These are phyloP conservation scores for Hypoxylon fragiforme DNA, from an alignment of 495 filamentous ascomycete species.

Conservation along the genomic window DNA sequence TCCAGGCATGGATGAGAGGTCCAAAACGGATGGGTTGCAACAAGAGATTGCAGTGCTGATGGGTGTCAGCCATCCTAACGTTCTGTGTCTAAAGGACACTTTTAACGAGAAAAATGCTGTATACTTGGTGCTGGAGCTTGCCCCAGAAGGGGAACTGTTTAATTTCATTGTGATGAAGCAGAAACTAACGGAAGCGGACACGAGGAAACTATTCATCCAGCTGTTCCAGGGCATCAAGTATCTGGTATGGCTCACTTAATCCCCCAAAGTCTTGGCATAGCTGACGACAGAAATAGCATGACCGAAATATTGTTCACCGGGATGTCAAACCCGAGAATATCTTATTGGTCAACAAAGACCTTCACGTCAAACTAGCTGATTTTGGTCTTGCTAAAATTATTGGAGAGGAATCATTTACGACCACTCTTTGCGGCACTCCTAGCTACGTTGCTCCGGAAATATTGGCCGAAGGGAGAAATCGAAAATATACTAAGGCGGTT, in stretches of 20 bases:
- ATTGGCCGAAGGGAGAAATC: conserved; percentile 71
- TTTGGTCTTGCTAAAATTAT: conserved; percentile 99
- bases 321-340: conserved; percentile 99
- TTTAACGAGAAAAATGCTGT: conserved; percentile 91
- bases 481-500: conserved; percentile 92
- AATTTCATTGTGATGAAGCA: conserved; percentile 87
- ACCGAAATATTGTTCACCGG: conserved; percentile 94
- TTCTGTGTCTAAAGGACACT: conserved; percentile 91
- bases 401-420: conserved; percentile 97
- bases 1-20: conserved; percentile 73
- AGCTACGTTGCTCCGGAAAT: conserved; percentile 98
- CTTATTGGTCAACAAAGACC: conserved; percentile 76
- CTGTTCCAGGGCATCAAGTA: conserved; percentile 94
- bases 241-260: conserved; percentile 62
- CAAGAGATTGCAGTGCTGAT: conserved; percentile 96
- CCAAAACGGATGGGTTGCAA: conserved; percentile 81
- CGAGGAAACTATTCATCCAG: conserved; percentile 85
- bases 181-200: conserved; percentile 82
- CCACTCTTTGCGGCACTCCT: conserved; percentile 93
- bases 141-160: conserved; percentile 91
- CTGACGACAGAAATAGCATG: conserved; percentile 71
- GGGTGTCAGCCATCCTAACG: conserved; percentile 93
- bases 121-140: conserved; percentile 90
- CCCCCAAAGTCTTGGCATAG: background rate
- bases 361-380: conserved; percentile 91